Base-by-base conservation (phyloP, 768 basidiomycete species). In the Mycena pura region DNA sequence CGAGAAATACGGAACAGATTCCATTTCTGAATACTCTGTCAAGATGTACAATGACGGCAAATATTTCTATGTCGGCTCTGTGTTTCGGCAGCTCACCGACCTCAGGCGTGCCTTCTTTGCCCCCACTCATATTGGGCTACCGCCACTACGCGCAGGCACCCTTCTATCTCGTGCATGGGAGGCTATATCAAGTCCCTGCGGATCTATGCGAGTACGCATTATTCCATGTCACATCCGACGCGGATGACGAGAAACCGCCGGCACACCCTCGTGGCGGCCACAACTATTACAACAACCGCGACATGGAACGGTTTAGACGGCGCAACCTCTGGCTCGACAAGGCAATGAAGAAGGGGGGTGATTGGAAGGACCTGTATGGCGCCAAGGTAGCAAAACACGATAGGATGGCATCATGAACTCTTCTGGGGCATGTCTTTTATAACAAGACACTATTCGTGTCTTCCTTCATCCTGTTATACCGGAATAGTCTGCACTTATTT, bases 211-310 rank as follows among this genome's bases (percentile, higher is more conserved):
- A 86, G 60, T 74, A 81, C 64, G 73, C 82, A 6, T 60, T 78
- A 13, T 87, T 87, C 71, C 70, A 70, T 34, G 70, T 76, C 51
- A 55, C 60, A n/a, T 57, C 66, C 24, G 67, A 67, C 6, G 57
- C 61, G 39, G 54, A 65, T 25, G 59, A 66, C 17, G 66, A 68
- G 10, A 43, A 58, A 4, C 51, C 60, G n/a, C 65, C 65, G 21
- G 55, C 76, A 15, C 78, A 81, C 63, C 84, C 85, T 21, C 75
- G 77, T 28, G 86, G 86, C 13, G 86, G 87, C 3, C 86, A 89
- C 69, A 86, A 86, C 63, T 89, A 88, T 69, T 87, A 87, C 70
- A 84, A 81, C 57, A 77, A 78, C 15, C 75, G 84, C 31, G 83
- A 87, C 66, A 73, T 84, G 68, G 85, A 88, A 66, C 75, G 74